Evolutionary conservation across 352 stramenopile species (phyloP).

Genomic region (Elongisporangium anandrum): DNA sequence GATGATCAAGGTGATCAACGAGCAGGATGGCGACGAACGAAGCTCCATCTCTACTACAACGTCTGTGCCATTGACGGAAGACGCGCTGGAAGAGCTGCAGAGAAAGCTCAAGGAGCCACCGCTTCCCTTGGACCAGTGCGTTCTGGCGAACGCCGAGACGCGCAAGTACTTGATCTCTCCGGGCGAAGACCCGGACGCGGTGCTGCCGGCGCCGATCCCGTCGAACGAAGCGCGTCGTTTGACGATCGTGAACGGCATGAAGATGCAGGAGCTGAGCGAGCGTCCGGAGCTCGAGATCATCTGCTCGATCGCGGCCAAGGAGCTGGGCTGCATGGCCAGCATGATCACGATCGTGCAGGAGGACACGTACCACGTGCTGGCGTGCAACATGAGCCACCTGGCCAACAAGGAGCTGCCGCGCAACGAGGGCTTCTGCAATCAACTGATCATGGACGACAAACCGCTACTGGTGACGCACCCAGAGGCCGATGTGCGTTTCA

Average conservation of each 20-base stretch:
- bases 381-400: constrained; percentile 32
- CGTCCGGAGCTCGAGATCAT: constrained; percentile 68
- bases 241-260: constrained; percentile 33
- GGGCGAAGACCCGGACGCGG: constrained; percentile 18
- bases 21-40: too few relatives aligned
- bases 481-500: constrained; percentile 49
- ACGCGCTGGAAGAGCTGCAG: constrained; percentile 9
- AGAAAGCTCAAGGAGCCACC: constrained; percentile 11
- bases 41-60: constrained; percentile 3
- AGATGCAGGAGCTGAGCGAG: constrained; percentile 42
- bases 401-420: constrained; percentile 26
- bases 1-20: too few relatives aligned
- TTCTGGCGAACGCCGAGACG: constrained; percentile 39
- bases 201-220: constrained; percentile 23
- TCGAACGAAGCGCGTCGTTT: constrained; percentile 45
- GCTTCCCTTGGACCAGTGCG: constrained; percentile 29
- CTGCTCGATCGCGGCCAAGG: constrained; percentile 46
- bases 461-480: constrained; percentile 37
- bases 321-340: constrained; percentile 49
- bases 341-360: constrained; percentile 61
- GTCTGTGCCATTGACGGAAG: background rate
- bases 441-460: constrained; percentile 54
- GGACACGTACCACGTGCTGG: constrained; percentile 39
- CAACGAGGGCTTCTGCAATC: constrained; percentile 57
- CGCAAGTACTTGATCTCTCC: constrained; percentile 37